Conservation (phyloP, 1,139 yeast species). For the Saccharomyces pastorianus region DNA sequence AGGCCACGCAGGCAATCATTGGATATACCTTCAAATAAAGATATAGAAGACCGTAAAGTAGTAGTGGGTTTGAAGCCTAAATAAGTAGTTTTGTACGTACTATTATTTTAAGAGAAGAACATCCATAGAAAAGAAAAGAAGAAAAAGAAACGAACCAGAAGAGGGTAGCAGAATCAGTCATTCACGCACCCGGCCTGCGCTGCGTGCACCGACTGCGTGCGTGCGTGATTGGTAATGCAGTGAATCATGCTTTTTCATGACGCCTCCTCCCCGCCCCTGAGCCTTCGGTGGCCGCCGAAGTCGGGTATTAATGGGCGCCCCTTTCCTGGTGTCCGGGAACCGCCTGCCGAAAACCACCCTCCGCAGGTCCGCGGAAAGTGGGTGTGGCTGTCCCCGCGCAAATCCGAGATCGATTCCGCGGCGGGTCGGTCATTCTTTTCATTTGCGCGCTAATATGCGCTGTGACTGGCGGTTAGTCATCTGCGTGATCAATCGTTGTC, state of each 20-base stretch:
- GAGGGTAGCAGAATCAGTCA: neutral
- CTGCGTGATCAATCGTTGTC: neutral
- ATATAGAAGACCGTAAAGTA: slow-evolving; percentile 11
- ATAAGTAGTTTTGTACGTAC: slow-evolving; percentile 1
- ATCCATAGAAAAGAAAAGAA: neutral
- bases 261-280: neutral
- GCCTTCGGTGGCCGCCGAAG: neutral
- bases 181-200: neutral
- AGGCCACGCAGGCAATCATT: slow-evolving; percentile 85
- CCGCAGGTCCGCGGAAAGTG: neutral
- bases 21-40: slow-evolving; percentile 51
- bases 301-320: neutral
- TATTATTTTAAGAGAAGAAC: neutral
- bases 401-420: neutral
- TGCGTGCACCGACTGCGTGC: neutral
- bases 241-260: neutral
- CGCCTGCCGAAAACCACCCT: neutral
- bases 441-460: neutral
- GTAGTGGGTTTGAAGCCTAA: neutral
- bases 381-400: neutral
- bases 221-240: neutral
- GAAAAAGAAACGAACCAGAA: neutral
- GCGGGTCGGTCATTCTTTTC: neutral
- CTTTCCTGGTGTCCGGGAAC: neutral
- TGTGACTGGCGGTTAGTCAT: neutral